Percentiles rank a stretch among this genome's conserved stretches.
phyloP scores from a whole-genome alignment of 2,329 filamentous ascomycete genomes.

The Alternaria ventricosa region DNA sequence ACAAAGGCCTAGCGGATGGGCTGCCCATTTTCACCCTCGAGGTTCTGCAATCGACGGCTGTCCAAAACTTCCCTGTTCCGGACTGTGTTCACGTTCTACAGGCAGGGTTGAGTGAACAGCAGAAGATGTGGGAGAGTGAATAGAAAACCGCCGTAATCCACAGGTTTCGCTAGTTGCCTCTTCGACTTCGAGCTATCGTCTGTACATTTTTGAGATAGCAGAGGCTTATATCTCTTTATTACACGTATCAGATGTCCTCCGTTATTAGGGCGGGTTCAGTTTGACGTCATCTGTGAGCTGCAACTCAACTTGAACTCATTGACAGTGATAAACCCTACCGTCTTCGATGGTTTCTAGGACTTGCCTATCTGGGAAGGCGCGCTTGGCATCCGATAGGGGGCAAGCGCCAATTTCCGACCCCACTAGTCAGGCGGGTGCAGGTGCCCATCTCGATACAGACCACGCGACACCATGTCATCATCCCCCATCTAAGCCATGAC shows the following conservation, averaged over 20 bases:
- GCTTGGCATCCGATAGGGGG: neutral
- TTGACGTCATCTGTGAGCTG: neutral
- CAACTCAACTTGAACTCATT: neutral
- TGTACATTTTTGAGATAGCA: neutral
- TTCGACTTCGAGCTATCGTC: neutral
- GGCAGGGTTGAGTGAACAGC: neutral
- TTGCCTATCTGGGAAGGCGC: neutral
- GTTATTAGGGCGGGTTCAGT: neutral
- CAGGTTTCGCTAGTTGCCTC: neutral
- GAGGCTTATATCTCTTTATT: neutral
- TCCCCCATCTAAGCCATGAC: neutral
- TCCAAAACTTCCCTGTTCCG: neutral
- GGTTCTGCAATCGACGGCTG: neutral
- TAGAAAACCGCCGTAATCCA: neutral
- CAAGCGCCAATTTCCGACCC: neutral
- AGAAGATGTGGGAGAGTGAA: neutral
- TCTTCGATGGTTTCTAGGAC: neutral
- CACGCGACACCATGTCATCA: slow-evolving; percentile 1
- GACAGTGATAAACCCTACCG: neutral
- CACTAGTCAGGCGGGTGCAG: neutral
- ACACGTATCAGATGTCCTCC: neutral
- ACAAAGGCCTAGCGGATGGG: neutral
- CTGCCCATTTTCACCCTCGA: neutral
- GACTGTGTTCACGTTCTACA: neutral
- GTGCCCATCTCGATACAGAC: neutral